Evolutionary conservation across 768 basidiomycete species (phyloP).

Genomic region (Russula olivacea): DNA sequence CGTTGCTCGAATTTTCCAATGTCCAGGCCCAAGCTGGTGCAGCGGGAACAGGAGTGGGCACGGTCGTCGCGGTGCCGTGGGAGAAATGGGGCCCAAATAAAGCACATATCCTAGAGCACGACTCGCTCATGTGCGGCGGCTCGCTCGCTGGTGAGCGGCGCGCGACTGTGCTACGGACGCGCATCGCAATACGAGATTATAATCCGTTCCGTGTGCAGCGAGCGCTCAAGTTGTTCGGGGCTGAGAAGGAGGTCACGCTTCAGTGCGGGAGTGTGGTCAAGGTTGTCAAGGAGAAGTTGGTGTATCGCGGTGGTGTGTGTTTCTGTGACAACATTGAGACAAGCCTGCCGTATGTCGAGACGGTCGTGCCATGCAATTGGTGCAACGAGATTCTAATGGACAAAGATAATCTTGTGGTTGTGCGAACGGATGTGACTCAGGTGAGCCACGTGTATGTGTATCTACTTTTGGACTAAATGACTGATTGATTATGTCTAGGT

Average conservation of each 20-base stretch:
- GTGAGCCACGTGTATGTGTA: neutral
- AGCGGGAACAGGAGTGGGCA: too few species aligned
- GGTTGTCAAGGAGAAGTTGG: neutral
- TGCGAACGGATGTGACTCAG: neutral
- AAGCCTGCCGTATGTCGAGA: slow-evolving; percentile 12
- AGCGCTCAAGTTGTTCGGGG: neutral
- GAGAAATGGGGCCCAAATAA: slow-evolving; percentile 3
- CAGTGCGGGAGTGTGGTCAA: neutral
- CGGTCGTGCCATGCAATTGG: neutral
- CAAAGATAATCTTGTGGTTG: slow-evolving; percentile 5
- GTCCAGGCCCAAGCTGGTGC: too few species aligned
- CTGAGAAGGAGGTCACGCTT: neutral
- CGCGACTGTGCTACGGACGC: neutral
- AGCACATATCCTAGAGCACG: slow-evolving; percentile 1
- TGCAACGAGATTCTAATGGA: slow-evolving; percentile 9
- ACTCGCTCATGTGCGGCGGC: neutral
- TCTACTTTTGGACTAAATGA: neutral
- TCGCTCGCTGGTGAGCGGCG: slow-evolving; percentile 14
- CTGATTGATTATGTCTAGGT: neutral
- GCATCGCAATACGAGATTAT: slow-evolving; percentile 8
- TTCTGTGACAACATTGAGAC: neutral
- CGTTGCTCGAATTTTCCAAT: neutral
- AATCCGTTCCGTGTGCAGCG: slow-evolving; percentile 3
- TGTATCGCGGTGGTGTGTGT: neutral
- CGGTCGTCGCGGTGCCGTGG: neutral